A percentile compares a stretch with the other conserved stretches of the same genome.
Evolutionary conservation across 148 eudicot species (phyloP).

Genomic region (Polygonum aviculare): DNA sequence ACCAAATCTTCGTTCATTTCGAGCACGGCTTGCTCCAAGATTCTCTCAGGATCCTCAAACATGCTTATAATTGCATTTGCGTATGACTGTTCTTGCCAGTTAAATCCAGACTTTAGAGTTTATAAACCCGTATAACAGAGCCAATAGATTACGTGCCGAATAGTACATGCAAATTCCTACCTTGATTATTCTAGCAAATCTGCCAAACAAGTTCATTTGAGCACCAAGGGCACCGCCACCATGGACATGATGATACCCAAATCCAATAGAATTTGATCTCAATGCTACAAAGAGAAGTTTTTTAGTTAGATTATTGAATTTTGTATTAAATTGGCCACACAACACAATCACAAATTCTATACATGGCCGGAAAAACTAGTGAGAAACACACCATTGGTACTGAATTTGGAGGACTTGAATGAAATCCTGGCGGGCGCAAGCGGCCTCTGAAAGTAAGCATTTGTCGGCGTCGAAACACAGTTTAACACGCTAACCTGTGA

Average conservation of each 20-base stretch:
- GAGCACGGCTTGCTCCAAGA: conserved; percentile 74
- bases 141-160: not conserved
- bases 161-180: conserved; percentile 21
- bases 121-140: not conserved
- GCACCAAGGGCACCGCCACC: conserved; percentile 42
- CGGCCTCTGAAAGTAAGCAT: conserved; percentile 32
- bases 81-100: conserved; percentile 47
- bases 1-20: conserved; percentile 92
- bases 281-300: conserved; percentile 42
- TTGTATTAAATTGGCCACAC: too few species aligned
- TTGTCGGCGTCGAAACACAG: conserved; percentile 25
- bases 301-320: not conserved
- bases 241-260: conserved; percentile 22
- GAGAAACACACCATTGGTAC: conserved; percentile 21
- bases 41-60: conserved; percentile 93
- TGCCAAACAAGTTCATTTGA: conserved; percentile 75
- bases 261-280: conserved; percentile 41
- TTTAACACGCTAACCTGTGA: conserved; percentile 39
- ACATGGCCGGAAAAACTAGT: not conserved
- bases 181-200: conserved; percentile 95
- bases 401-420: conserved; percentile 32
- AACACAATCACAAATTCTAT: not conserved
- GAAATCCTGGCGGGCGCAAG: conserved; percentile 29
- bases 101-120: not conserved
- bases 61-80: conserved; percentile 75